Conservation (phyloP, 176 grass and related monocot genomes). For the Eleusine indica region DNA sequence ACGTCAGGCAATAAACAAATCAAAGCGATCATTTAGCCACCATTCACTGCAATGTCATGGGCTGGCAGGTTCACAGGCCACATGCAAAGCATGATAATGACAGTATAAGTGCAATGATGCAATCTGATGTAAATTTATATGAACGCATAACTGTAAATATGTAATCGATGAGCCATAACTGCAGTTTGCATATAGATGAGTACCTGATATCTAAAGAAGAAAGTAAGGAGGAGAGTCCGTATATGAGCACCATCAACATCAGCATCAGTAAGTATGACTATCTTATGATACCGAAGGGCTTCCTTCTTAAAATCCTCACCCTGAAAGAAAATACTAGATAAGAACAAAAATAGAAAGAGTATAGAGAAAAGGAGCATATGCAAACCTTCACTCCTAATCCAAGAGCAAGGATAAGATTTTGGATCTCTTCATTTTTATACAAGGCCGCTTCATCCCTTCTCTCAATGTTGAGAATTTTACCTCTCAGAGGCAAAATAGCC, state of each 20-base stretch:
- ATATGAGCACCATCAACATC: constrained; percentile 99
- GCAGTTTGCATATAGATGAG: constrained; percentile 12
- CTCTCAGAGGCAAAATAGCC: constrained; percentile 94
- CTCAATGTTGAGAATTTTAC: constrained; percentile 99
- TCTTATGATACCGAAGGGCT: constrained; percentile 93
- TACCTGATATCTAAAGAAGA: constrained; percentile 99
- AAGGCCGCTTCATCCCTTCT: constrained; percentile 95
- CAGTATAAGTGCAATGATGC: background rate
- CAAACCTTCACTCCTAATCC: constrained; percentile 95
- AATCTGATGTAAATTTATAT: background rate
- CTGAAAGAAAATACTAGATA: constrained; percentile 62
- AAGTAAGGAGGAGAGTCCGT: constrained; percentile 92
- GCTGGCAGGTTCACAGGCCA: no score
- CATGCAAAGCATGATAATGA: background rate
- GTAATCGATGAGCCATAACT: background rate
- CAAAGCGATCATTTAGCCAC: background rate
- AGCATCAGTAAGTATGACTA: constrained; percentile 94
- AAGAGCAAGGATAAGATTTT: constrained; percentile 94
- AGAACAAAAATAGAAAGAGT: constrained; percentile 12
- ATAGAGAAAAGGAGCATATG: constrained; percentile 25
- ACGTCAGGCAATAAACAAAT: background rate
- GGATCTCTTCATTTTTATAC: constrained; percentile 99
- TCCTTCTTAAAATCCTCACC: constrained; percentile 99
- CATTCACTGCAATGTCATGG: no score
- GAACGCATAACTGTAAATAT: background rate